phyloP scores from a whole-genome alignment of 129 eudicot genomes.

The Helianthus annuus region DNA sequence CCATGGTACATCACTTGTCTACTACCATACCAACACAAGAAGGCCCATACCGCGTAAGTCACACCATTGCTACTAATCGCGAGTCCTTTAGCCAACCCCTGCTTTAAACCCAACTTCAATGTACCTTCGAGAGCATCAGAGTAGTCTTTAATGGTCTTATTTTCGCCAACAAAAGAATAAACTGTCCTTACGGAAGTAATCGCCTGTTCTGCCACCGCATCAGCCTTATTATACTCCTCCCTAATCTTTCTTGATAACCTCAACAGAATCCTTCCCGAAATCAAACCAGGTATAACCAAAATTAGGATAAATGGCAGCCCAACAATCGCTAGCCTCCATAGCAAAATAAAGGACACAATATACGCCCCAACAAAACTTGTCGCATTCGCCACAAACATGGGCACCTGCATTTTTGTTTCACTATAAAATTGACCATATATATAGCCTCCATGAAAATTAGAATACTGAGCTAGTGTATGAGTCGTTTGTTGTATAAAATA shows the following conservation, averaged over 20 bases:
- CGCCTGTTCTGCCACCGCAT: slow-evolving; percentile 42
- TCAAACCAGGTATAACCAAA: slow-evolving; percentile 37
- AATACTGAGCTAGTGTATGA: too few species aligned
- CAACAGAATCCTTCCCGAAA: slow-evolving; percentile 39
- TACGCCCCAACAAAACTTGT: slow-evolving; percentile 31
- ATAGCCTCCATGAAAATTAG: too few species aligned
- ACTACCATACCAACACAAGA: slow-evolving; percentile 49
- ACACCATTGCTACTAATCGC: slow-evolving; percentile 40
- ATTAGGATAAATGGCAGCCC: slow-evolving; percentile 45
- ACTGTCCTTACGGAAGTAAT: slow-evolving; percentile 52
- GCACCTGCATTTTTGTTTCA: slow-evolving; percentile 33
- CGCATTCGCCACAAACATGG: slow-evolving; percentile 34
- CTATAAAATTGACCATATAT: too few species aligned
- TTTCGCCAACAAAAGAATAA: slow-evolving; percentile 52
- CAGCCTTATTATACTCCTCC: slow-evolving; percentile 48
- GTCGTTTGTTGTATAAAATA: too few species aligned
- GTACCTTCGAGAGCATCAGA: slow-evolving; percentile 48
- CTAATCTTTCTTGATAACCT: slow-evolving; percentile 47
- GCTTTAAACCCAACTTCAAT: slow-evolving; percentile 42
- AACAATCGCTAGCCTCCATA: slow-evolving; percentile 56
- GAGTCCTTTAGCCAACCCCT: slow-evolving; percentile 51
- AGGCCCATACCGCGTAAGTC: slow-evolving; percentile 39
- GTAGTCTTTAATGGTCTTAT: slow-evolving; percentile 39
- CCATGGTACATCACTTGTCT: slow-evolving; percentile 56
- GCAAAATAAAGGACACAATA: slow-evolving; percentile 32